Conservation (phyloP, 2,329 filamentous ascomycete genomes). For the Pseudogymnoascus sp. region DNA sequence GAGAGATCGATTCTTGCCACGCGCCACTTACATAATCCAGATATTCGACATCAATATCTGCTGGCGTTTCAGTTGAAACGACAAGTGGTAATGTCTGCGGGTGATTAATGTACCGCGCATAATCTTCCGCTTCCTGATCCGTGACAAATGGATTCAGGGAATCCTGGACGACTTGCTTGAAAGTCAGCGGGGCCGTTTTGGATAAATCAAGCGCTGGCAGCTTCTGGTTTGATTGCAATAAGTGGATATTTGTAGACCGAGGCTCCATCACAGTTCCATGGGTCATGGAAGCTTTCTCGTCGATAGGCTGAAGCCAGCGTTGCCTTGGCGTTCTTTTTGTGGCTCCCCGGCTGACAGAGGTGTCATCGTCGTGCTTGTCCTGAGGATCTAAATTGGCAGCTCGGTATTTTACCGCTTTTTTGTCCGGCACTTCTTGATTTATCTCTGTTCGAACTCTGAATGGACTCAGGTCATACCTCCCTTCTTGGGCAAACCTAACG, state of each 20-base stretch:
- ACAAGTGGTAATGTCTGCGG: conserved; percentile 84
- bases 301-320: conserved; percentile 50
- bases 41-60: conserved; percentile 60
- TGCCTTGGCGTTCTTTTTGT: conserved; percentile 48
- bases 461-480: conserved; percentile 76
- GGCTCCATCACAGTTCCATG: conserved; percentile 53
- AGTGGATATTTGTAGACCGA: conserved; percentile 16
- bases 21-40: conserved; percentile 70
- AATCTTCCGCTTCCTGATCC: conserved; percentile 72
- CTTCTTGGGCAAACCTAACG: conserved; percentile 63
- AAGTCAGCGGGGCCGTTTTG: conserved; percentile 78
- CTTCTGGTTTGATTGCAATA: conserved; percentile 39
- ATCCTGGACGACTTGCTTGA: conserved; percentile 76
- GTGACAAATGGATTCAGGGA: conserved; percentile 80
- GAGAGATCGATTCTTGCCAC: conserved; percentile 44
- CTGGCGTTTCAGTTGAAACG: conserved; percentile 58
- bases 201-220: conserved; percentile 64
- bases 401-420: conserved; percentile 58
- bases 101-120: conserved; percentile 80
- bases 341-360: conserved; percentile 35
- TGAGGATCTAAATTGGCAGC: conserved; percentile 62
- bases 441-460: conserved; percentile 70
- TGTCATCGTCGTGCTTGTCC: conserved; percentile 38
- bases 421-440: conserved; percentile 52
- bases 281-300: conserved; percentile 29